Percentiles rank a stretch among this genome's conserved stretches.
Evolutionary conservation across 2,329 filamentous ascomycete genomes (phyloP).

Genomic region (Trichoderma hamatum): DNA sequence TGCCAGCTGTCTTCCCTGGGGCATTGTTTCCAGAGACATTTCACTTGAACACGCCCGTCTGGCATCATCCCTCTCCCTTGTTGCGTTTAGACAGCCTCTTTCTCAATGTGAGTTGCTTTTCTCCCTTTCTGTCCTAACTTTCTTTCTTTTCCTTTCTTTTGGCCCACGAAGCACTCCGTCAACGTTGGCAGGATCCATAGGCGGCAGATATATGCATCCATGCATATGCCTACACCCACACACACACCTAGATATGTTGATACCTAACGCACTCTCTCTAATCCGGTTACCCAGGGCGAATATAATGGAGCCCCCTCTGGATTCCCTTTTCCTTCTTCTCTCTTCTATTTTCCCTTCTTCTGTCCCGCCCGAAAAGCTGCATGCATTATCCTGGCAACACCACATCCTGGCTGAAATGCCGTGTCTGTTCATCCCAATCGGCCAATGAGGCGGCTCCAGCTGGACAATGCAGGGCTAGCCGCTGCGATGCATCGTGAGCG

Average conservation of each 20-base stretch:
- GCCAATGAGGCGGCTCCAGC: conserved; percentile 24
- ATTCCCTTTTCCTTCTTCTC: not conserved
- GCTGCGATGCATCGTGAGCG: conserved; percentile 19
- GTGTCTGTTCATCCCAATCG: not conserved
- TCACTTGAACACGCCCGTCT: not conserved
- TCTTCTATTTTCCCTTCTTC: not conserved
- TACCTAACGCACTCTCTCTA: not conserved
- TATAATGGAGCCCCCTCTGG: not conserved
- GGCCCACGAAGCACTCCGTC: not conserved
- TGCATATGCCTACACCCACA: too few relatives aligned
- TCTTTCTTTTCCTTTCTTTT: not conserved
- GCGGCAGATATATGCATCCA: not conserved
- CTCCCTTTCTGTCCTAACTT: not conserved
- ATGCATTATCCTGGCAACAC: conserved; percentile 2
- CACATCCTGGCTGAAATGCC: not conserved
- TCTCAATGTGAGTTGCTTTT: not conserved
- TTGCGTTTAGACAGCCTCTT: too few relatives aligned
- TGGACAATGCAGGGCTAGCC: conserved; percentile 24
- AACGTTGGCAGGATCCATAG: not conserved
- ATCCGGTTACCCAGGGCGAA: not conserved
- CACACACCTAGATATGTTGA: not conserved
- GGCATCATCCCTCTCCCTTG: not conserved
- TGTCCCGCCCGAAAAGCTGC: not conserved
- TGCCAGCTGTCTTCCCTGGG: not conserved
- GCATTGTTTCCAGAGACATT: conserved; percentile 11